Conservation (phyloP, 495 filamentous ascomycete species). For the Lepraria neglecta region DNA sequence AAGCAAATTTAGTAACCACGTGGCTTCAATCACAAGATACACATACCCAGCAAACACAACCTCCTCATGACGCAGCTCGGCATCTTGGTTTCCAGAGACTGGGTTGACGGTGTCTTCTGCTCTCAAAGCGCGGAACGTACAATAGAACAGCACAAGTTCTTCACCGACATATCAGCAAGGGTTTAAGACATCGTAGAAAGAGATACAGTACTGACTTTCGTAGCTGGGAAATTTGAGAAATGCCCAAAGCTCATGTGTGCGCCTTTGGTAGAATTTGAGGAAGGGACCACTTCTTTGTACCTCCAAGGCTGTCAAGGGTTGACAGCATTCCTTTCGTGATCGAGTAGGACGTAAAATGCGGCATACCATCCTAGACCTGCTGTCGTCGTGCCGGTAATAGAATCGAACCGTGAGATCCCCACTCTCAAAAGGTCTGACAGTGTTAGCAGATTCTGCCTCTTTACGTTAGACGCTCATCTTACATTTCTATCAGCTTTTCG, state of each 20-base stretch:
- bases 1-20: slow-evolving; percentile 18
- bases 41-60: slow-evolving; percentile 64
- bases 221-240: slow-evolving; percentile 20
- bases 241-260: slow-evolving; percentile 28
- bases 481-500: slow-evolving; percentile 41
- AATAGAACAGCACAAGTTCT: slow-evolving; percentile 75
- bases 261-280: slow-evolving; percentile 50
- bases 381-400: slow-evolving; percentile 48
- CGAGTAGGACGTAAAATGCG: slow-evolving; percentile 38
- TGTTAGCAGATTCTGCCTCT: slow-evolving; percentile 20
- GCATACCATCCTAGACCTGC: slow-evolving; percentile 54
- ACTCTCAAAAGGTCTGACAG: slow-evolving; percentile 36
- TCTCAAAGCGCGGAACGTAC: slow-evolving; percentile 68
- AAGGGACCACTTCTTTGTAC: slow-evolving; percentile 47
- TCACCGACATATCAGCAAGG: neutral
- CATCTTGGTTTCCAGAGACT: slow-evolving; percentile 50
- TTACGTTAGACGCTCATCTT: slow-evolving; percentile 22
- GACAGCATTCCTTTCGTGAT: slow-evolving; percentile 41
- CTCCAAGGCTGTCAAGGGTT: slow-evolving; percentile 48
- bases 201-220: slow-evolving; percentile 12
- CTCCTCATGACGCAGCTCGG: slow-evolving; percentile 55
- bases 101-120: slow-evolving; percentile 54
- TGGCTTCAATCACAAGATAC: neutral
- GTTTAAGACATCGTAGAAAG: too few species aligned
- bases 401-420: slow-evolving; percentile 50